Percentiles rank a stretch among this genome's conserved stretches.
phyloP scores from a whole-genome alignment of 441 rosid genomes.

The Populus hybrid region DNA sequence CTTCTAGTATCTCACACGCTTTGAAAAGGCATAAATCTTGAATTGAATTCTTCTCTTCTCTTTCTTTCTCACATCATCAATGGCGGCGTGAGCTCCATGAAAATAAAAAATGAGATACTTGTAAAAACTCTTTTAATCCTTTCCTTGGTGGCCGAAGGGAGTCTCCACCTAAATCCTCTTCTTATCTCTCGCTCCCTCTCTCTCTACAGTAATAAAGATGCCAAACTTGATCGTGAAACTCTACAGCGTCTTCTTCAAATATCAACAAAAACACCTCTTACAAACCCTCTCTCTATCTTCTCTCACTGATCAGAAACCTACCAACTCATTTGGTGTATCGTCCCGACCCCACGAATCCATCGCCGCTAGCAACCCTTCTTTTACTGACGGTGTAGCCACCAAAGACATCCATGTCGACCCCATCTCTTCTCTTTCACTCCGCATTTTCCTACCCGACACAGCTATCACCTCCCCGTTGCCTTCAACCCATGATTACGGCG shows the following conservation, averaged over 20 bases:
- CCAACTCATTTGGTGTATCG: slow-evolving; percentile 60
- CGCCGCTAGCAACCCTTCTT: slow-evolving; percentile 66
- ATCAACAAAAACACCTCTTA: slow-evolving; percentile 74
- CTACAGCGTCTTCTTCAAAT: slow-evolving; percentile 94
- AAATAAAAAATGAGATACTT: neutral
- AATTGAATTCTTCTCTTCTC: neutral
- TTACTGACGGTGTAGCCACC: slow-evolving; percentile 90
- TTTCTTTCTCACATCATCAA: neutral
- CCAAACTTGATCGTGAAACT: slow-evolving; percentile 88
- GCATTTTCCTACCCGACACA: slow-evolving; percentile 88
- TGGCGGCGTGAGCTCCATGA: neutral
- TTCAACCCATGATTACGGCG: slow-evolving; percentile 11
- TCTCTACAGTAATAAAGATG: slow-evolving; percentile 35
- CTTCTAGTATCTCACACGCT: neutral
- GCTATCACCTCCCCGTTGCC: slow-evolving; percentile 57
- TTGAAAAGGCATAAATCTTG: neutral
- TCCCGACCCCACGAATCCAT: slow-evolving; percentile 88
- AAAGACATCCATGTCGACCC: slow-evolving; percentile 95
- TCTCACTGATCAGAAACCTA: slow-evolving; percentile 30
- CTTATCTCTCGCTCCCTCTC: neutral
- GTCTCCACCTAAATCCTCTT: neutral
- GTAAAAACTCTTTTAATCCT: neutral
- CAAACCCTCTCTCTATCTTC: slow-evolving; percentile 71
- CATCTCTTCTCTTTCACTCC: slow-evolving; percentile 63
- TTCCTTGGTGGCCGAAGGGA: neutral